phyloP scores from a whole-genome alignment of 345 rosid genomes.

The Reutealis trisperma region DNA sequence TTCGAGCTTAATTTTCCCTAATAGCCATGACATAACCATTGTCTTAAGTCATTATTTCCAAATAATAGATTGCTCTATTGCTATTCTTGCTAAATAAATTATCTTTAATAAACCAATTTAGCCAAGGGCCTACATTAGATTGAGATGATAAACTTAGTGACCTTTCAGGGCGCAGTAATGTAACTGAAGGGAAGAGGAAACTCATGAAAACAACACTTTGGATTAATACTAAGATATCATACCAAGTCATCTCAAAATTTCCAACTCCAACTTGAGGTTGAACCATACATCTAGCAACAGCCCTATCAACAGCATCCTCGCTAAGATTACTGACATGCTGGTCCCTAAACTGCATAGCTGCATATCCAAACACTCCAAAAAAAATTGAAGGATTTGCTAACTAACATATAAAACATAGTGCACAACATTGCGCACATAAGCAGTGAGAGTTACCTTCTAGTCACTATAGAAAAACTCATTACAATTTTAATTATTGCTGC shows the following conservation, averaged over 20 bases:
- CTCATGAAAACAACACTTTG: neutral
- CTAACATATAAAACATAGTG: neutral
- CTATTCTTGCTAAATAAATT: neutral
- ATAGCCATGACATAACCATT: neutral
- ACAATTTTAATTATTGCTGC: neutral
- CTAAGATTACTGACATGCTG: constrained; percentile 8
- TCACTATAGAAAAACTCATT: neutral
- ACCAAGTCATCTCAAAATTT: constrained; percentile 20
- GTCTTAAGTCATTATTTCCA: neutral
- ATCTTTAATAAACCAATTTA: neutral
- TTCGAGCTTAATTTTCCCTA: too few relatives aligned
- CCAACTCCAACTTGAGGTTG: constrained; percentile 14
- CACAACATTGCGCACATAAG: neutral
- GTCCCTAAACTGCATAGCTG: constrained; percentile 21
- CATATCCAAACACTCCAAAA: constrained; percentile 12
- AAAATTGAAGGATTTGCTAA: constrained; percentile 10
- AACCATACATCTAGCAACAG: constrained; percentile 8
- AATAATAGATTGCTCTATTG: neutral
- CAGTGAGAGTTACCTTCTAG: neutral
- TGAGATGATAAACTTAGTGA: neutral
- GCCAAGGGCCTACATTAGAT: neutral
- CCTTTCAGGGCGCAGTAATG: neutral
- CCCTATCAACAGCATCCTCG: constrained; percentile 11
- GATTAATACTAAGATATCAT: constrained; percentile 7
- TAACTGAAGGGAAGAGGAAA: neutral